Conservation (phyloP, 2,329 filamentous ascomycete genomes). For the Aspergillus vadensis region DNA sequence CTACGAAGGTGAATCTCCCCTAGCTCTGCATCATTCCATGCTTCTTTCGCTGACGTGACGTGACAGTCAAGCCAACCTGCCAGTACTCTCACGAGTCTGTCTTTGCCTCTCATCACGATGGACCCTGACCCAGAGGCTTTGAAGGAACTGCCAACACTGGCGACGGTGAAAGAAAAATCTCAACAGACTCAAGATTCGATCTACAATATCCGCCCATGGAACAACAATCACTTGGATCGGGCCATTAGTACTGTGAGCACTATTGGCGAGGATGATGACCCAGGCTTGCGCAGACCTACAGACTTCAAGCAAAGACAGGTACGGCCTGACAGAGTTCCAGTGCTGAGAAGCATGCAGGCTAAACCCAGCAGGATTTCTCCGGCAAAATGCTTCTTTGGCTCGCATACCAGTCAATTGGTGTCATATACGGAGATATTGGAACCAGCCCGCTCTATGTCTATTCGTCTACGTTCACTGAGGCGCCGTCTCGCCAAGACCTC, state of each 20-base stretch:
- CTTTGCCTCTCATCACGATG: background rate
- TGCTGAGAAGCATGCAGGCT: background rate
- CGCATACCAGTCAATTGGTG: conserved; percentile 58
- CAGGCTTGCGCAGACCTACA: conserved; percentile 13
- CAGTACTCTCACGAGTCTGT: too few species aligned
- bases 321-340: background rate
- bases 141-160: background rate
- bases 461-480: conserved; percentile 54
- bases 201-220: conserved; percentile 9
- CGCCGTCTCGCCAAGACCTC: conserved; percentile 50
- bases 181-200: background rate
- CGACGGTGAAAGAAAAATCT: background rate
- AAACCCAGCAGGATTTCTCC: conserved; percentile 12
- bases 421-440: conserved; percentile 63
- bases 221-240: background rate
- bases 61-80: background rate
- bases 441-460: conserved; percentile 61
- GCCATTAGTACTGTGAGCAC: background rate
- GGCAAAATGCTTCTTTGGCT: conserved; percentile 37
- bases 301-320: conserved; percentile 12
- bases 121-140: background rate
- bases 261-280: conserved; percentile 14
- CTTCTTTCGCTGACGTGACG: background rate
- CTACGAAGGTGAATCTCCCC: background rate
- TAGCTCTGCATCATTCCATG: background rate